Conservation (phyloP, 441 rosid species). For the Euphorbia celastroides region DNA sequence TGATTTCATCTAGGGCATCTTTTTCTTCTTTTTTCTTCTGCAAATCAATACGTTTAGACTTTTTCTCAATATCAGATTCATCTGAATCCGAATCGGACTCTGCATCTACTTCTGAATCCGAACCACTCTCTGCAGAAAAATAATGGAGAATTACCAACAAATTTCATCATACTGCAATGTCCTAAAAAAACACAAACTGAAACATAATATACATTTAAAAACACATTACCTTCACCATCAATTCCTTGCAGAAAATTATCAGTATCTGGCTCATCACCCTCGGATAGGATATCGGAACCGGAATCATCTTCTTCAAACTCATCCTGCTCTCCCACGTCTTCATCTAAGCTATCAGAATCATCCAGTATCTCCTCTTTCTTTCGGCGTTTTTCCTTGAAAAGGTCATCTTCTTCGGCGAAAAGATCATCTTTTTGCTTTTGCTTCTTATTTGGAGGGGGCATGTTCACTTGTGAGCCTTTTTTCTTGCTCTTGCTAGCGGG, state of each 20-base stretch:
- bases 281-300: conserved; percentile 62
- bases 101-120: conserved; percentile 27
- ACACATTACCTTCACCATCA: conserved; percentile 45
- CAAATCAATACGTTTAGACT: conserved; percentile 56
- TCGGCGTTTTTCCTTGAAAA: conserved; percentile 30
- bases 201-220: neutral
- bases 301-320: conserved; percentile 39
- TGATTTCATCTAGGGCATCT: conserved; percentile 64
- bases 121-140: conserved; percentile 30
- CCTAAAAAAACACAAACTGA: neutral
- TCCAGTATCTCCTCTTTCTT: conserved; percentile 32
- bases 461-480: conserved; percentile 38
- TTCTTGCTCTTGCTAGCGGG: conserved; percentile 50
- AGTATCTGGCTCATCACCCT: conserved; percentile 50
- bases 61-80: conserved; percentile 52
- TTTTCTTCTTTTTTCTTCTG: conserved; percentile 40
- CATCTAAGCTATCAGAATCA: conserved; percentile 39
- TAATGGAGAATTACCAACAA: neutral
- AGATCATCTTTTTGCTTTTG: conserved; percentile 58
- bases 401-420: too few relatives aligned
- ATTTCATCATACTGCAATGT: neutral
- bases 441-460: conserved; percentile 46
- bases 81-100: conserved; percentile 56
- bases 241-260: conserved; percentile 63
- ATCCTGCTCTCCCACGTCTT: conserved; percentile 30